A percentile compares a stretch with the other conserved stretches of the same genome.
phyloP scores from a whole-genome alignment of 345 rosid species.

The Boechera retrofracta region DNA sequence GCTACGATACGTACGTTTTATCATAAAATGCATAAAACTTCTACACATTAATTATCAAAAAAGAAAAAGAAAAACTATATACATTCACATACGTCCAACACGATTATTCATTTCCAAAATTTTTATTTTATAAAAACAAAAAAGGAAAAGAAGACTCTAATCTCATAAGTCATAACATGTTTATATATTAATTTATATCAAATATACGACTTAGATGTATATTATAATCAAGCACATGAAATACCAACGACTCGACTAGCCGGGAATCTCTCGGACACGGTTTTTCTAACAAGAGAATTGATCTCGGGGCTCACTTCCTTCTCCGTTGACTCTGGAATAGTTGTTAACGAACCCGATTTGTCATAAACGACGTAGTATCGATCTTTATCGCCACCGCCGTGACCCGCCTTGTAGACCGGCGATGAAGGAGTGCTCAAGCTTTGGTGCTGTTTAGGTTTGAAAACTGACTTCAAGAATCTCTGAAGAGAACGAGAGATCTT shows the following conservation, averaged over 20 bases:
- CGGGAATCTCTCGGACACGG: conserved; percentile 75
- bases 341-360: conserved; percentile 73
- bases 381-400: conserved; percentile 40
- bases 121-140: not conserved
- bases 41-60: not conserved
- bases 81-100: conserved; percentile 25
- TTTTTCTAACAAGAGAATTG: conserved; percentile 57
- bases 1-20: conserved; percentile 11
- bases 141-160: not conserved
- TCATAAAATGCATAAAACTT: conserved; percentile 32
- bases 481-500: conserved; percentile 74
- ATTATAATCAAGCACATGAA: conserved; percentile 53
- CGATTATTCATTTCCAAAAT: conserved; percentile 21
- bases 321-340: conserved; percentile 73
- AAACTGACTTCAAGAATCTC: conserved; percentile 63
- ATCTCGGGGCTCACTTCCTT: conserved; percentile 62
- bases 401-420: conserved; percentile 37
- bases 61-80: too few relatives aligned
- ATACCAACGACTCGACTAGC: conserved; percentile 57
- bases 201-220: conserved; percentile 14
- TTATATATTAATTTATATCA: not conserved
- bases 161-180: conserved; percentile 13
- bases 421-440: conserved; percentile 35
- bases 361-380: conserved; percentile 58
- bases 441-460: conserved; percentile 53